These are phyloP conservation scores for Meyerozyma elateridarum DNA, from an alignment of 1,139 yeast species.

Conservation along the genomic window DNA sequence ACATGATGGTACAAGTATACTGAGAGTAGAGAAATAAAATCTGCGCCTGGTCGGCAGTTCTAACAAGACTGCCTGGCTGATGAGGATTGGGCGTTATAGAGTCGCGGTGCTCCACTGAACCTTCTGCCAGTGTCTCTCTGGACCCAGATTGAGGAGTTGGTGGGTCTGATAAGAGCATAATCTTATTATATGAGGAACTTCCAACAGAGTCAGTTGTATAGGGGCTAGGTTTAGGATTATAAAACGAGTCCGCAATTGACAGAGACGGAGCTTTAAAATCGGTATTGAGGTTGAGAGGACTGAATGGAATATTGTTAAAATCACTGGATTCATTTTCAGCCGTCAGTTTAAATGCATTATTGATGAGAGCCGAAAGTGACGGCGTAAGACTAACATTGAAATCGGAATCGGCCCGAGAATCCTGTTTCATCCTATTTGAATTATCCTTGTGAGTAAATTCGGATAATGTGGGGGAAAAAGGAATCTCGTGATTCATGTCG, in stretches of 20 bases:
- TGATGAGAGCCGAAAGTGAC: conserved; percentile 40
- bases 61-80: conserved; percentile 11
- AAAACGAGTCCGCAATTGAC: not conserved
- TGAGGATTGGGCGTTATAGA: conserved; percentile 1
- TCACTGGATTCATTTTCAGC: not conserved
- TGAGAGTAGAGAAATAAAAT: conserved; percentile 31
- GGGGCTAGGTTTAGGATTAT: not conserved
- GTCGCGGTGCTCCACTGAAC: not conserved
- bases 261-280: conserved; percentile 1
- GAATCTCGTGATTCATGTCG: conserved; percentile 9
- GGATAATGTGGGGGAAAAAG: conserved; percentile 18
- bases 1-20: conserved; percentile 58
- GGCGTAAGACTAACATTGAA: conserved; percentile 30
- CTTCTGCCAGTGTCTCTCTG: too few relatives aligned
- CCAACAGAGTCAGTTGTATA: not conserved
- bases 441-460: conserved; percentile 11
- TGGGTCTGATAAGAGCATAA: not conserved
- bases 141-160: not conserved
- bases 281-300: conserved; percentile 26
- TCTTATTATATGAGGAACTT: not conserved
- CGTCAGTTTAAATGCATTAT: conserved; percentile 27
- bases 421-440: not conserved
- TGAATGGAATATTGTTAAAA: conserved; percentile 20
- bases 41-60: conserved; percentile 31
- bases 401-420: conserved; percentile 4